phyloP scores from a whole-genome alignment of 2,329 filamentous ascomycete genomes.

The Venturia effusa region DNA sequence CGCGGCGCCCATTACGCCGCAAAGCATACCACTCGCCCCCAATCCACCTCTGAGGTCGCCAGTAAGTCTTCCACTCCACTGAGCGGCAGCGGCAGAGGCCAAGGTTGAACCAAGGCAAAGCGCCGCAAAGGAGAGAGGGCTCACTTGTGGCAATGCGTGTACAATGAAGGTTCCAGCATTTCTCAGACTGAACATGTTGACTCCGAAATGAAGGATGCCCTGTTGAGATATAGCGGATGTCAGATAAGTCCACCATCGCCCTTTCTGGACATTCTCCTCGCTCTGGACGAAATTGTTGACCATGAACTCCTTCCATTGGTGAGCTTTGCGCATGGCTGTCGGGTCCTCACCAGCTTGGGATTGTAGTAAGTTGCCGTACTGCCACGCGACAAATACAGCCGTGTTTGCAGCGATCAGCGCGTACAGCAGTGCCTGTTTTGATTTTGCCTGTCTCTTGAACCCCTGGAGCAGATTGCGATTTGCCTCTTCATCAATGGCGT shows the following conservation, averaged over 20 bases:
- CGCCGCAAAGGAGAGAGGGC: slow-evolving; percentile 17
- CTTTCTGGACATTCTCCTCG: slow-evolving; percentile 17
- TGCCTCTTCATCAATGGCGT: not conserved
- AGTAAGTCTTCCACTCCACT: not conserved
- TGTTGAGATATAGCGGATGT: slow-evolving; percentile 31
- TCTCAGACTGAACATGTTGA: slow-evolving; percentile 32
- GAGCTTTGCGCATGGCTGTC: slow-evolving; percentile 12
- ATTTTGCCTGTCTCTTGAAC: not conserved
- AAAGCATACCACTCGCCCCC: slow-evolving; percentile 32
- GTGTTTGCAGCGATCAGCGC: slow-evolving; percentile 30
- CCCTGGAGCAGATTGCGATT: not conserved
- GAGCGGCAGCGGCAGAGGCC: slow-evolving; percentile 14
- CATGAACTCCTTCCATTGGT: slow-evolving; percentile 16
- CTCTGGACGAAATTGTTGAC: slow-evolving; percentile 24
- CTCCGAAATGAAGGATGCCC: slow-evolving; percentile 24
- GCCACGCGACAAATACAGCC: slow-evolving; percentile 27
- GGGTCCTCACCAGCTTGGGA: not conserved
- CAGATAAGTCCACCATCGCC: slow-evolving; percentile 27
- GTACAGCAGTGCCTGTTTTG: slow-evolving; percentile 9
- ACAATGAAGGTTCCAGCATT: slow-evolving; percentile 26
- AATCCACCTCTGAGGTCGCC: slow-evolving; percentile 13
- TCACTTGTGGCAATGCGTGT: slow-evolving; percentile 20
- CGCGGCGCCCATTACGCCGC: slow-evolving; percentile 28
- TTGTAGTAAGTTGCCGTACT: slow-evolving; percentile 19
- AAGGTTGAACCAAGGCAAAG: slow-evolving; percentile 24